A percentile compares a stretch with the other conserved stretches of the same genome.
Evolutionary conservation across 306 rosid genomes (phyloP).

Genomic region (Mimosa pudica): DNA sequence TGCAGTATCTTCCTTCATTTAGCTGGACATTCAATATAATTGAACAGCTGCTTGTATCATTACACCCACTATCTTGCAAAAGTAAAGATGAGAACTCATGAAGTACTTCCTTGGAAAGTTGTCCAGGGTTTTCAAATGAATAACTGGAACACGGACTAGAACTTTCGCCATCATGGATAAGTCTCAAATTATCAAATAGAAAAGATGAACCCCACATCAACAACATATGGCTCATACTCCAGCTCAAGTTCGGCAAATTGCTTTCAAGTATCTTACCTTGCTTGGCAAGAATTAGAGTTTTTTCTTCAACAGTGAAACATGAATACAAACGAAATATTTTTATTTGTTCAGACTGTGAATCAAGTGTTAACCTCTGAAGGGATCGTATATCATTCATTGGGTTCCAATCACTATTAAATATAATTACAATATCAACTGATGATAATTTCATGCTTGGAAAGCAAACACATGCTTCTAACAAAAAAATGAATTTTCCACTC

Average conservation of each 20-base stretch:
- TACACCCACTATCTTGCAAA: neutral
- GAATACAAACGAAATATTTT: neutral
- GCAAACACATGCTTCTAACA: neutral
- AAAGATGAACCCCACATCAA: constrained; percentile 3
- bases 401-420: neutral
- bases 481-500: neutral
- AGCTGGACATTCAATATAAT: neutral
- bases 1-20: neutral
- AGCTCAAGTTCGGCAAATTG: neutral
- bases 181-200: neutral
- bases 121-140: neutral
- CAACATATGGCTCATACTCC: neutral
- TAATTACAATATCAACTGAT: neutral
- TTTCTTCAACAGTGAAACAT: constrained; percentile 4
- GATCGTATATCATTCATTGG: neutral
- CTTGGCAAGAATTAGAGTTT: neutral
- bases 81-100: neutral
- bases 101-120: neutral
- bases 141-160: neutral
- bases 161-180: neutral
- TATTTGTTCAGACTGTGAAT: neutral
- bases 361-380: constrained; percentile 2
- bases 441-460: neutral
- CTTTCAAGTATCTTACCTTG: neutral
- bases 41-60: neutral